Percentiles rank a stretch among this genome's conserved stretches.
phyloP scores from a whole-genome alignment of 2,329 filamentous ascomycete species.

The Clarireedia homoeocarpa region DNA sequence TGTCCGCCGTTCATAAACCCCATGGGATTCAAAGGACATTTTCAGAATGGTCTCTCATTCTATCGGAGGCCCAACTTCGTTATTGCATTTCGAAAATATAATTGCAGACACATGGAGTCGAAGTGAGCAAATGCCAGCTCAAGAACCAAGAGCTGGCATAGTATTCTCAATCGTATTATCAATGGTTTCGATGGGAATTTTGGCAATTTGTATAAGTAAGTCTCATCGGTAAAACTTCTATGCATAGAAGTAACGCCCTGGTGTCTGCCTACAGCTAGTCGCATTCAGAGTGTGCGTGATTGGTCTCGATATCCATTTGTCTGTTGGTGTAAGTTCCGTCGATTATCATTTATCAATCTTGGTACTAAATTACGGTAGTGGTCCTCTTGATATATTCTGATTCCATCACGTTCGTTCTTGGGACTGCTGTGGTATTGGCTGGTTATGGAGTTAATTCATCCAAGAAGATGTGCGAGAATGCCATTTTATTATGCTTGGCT shows the following conservation, averaged over 20 bases:
- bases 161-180: slow-evolving; percentile 17
- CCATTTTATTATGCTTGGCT: slow-evolving; percentile 51
- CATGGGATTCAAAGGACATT: neutral
- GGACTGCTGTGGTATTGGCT: slow-evolving; percentile 47
- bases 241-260: neutral
- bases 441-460: slow-evolving; percentile 48
- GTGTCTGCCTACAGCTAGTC: slow-evolving; percentile 14
- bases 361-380: slow-evolving; percentile 34
- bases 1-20: neutral
- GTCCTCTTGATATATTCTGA: slow-evolving; percentile 52
- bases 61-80: neutral
- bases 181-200: slow-evolving; percentile 16
- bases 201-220: slow-evolving; percentile 24
- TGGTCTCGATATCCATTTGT: slow-evolving; percentile 22
- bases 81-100: neutral
- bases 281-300: slow-evolving; percentile 21
- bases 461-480: slow-evolving; percentile 43
- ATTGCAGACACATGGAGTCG: neutral
- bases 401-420: slow-evolving; percentile 52
- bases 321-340: slow-evolving; percentile 21
- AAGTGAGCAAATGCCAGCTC: neutral
- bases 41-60: neutral
- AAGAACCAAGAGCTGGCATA: slow-evolving; percentile 15
- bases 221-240: neutral
- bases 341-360: neutral